Conservation (phyloP, 345 rosid species). For the Acer negundo region DNA sequence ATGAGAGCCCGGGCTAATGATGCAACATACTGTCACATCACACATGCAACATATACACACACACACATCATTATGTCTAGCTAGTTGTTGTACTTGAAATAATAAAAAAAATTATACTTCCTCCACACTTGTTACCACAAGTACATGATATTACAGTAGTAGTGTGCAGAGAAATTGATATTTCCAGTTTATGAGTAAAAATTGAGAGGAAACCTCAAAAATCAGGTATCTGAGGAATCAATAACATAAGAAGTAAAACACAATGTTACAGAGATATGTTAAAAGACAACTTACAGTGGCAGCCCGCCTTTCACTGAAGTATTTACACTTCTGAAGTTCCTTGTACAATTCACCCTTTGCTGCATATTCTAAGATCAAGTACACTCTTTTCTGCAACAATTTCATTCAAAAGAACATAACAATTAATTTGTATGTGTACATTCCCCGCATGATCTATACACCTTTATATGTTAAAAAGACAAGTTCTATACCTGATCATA, state of each 20-base stretch:
- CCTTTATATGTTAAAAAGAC: not conserved
- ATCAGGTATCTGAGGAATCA: not conserved
- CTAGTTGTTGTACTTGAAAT: not conserved
- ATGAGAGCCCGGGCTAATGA: conserved; percentile 96
- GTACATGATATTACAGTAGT: not conserved
- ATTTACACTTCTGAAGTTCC: conserved; percentile 86
- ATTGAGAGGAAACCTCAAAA: not conserved
- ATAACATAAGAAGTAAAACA: no score
- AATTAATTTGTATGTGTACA: conserved; percentile 7
- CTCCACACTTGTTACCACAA: not conserved
- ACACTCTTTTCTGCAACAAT: conserved; percentile 77
- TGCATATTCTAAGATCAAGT: conserved; percentile 81
- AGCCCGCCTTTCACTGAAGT: conserved; percentile 87
- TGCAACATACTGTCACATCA: conserved; percentile 93
- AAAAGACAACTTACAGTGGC: conserved; percentile 69
- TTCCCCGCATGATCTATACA: not conserved
- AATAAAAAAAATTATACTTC: not conserved
- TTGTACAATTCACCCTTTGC: conserved; percentile 92
- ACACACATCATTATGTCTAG: not conserved
- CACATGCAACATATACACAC: conserved; percentile 4
- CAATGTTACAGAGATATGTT: not conserved
- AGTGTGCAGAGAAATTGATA: not conserved
- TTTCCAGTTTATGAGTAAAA: not conserved
- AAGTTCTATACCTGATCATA: conserved; percentile 74
- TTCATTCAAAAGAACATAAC: conserved; percentile 2